phyloP scores from a whole-genome alignment of 2,329 filamentous ascomycete species.

The Phaeophleospora eucalypticola region DNA sequence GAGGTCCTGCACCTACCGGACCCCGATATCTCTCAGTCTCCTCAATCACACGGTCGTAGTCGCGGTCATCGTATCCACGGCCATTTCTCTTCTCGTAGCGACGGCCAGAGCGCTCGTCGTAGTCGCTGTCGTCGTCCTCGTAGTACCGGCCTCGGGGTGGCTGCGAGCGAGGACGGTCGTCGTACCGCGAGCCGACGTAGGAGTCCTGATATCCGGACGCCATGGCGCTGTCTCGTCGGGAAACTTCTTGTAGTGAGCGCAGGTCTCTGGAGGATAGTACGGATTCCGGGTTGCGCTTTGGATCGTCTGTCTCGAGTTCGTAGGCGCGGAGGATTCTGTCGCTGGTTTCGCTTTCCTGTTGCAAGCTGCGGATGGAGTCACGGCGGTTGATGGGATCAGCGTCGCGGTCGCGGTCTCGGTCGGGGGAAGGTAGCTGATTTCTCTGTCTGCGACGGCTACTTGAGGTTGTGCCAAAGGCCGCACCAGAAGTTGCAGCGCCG shows the following conservation, averaged over 20 bases:
- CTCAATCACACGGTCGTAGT: slow-evolving; percentile 30
- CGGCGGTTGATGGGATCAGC: slow-evolving; percentile 4
- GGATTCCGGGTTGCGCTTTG: slow-evolving; percentile 24
- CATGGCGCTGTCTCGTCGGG: slow-evolving; percentile 23
- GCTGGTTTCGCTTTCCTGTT: slow-evolving; percentile 21
- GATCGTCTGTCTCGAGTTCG: slow-evolving; percentile 31
- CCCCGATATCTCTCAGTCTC: slow-evolving; percentile 31
- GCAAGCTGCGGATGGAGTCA: slow-evolving; percentile 17
- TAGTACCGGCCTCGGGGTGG: slow-evolving; percentile 27
- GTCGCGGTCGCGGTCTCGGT: slow-evolving; percentile 12
- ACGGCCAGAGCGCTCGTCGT: slow-evolving; percentile 28
- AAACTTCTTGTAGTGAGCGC: neutral
- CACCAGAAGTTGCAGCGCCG: slow-evolving; percentile 7
- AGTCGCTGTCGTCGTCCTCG: slow-evolving; percentile 31
- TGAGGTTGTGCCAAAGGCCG: slow-evolving; percentile 3
- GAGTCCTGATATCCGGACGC: slow-evolving; percentile 25
- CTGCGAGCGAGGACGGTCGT: slow-evolving; percentile 25
- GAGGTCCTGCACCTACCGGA: slow-evolving; percentile 30
- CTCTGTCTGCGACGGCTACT: slow-evolving; percentile 17
- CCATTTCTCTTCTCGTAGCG: slow-evolving; percentile 16
- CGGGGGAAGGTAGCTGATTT: slow-evolving; percentile 15
- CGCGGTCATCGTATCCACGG: slow-evolving; percentile 26
- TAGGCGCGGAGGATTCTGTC: slow-evolving; percentile 27
- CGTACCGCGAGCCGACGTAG: slow-evolving; percentile 18
- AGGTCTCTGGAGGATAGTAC: slow-evolving; percentile 15